These are phyloP conservation scores for Entomortierella lignicola DNA, from an alignment of 192 early-diverging fungal genomes.

Conservation along the genomic window DNA sequence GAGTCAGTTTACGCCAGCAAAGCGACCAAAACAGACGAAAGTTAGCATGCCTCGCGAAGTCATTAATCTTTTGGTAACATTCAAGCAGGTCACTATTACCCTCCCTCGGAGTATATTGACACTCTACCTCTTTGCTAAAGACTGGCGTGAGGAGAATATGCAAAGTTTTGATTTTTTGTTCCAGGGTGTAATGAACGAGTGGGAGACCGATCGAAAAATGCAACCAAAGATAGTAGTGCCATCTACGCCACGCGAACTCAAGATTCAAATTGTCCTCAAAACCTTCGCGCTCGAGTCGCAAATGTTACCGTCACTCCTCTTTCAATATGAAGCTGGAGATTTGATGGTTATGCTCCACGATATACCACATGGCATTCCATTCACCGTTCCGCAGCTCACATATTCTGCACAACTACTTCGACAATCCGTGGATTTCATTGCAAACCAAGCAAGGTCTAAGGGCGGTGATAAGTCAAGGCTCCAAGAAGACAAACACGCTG, in stretches of 20 bases:
- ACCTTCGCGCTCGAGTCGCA: constrained; percentile 69
- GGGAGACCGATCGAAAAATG: constrained; percentile 64
- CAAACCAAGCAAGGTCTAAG: constrained; percentile 50
- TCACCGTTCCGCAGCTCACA: constrained; percentile 44
- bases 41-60: constrained; percentile 50
- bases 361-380: constrained; percentile 41
- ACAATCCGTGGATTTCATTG: constrained; percentile 66
- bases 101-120: constrained; percentile 76
- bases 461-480: constrained; percentile 11
- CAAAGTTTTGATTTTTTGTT: constrained; percentile 76
- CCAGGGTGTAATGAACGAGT: constrained; percentile 75
- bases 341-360: constrained; percentile 65
- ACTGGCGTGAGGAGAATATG: constrained; percentile 77
- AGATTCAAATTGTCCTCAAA: constrained; percentile 70
- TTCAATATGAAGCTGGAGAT: constrained; percentile 67
- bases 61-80: constrained; percentile 59
- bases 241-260: constrained; percentile 60
- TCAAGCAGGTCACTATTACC: constrained; percentile 59
- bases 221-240: constrained; percentile 25
- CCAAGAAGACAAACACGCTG: constrained; percentile 51
- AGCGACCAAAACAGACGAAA: constrained; percentile 47
- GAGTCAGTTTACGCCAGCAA: constrained; percentile 44
- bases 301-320: constrained; percentile 70
- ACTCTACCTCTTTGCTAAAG: constrained; percentile 79
- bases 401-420: constrained; percentile 62